Conservation (phyloP, 129 eudicot genomes). For the Rutidosis leptorrhynchoides region DNA sequence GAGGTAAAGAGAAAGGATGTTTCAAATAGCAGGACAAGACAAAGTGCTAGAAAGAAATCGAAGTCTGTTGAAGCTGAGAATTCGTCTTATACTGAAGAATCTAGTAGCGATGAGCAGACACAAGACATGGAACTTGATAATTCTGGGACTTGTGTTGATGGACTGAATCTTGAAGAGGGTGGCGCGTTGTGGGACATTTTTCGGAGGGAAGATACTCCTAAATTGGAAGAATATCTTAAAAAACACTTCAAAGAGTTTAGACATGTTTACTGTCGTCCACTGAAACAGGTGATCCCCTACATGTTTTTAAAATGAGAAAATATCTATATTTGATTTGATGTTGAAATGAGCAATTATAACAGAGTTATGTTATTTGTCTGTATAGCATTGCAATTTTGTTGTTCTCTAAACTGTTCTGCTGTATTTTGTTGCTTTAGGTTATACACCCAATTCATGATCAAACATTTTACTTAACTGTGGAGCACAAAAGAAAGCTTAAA, state of each 20-base stretch:
- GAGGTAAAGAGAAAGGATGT: constrained; percentile 7
- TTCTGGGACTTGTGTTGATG: constrained; percentile 22
- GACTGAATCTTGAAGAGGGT: constrained; percentile 35
- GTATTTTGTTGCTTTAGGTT: constrained; percentile 37
- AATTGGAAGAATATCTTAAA: constrained; percentile 52
- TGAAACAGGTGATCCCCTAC: constrained; percentile 36
- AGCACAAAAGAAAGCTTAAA: constrained; percentile 64
- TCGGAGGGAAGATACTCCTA: constrained; percentile 65
- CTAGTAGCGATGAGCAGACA: constrained; percentile 13
- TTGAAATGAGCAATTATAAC: neutral
- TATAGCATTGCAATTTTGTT: neutral
- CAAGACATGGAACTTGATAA: constrained; percentile 13
- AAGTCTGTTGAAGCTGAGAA: neutral
- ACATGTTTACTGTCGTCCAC: constrained; percentile 40
- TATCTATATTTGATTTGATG: neutral
- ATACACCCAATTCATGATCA: constrained; percentile 77
- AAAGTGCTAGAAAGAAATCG: constrained; percentile 5
- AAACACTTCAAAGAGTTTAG: constrained; percentile 58
- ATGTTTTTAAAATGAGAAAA: too few species aligned
- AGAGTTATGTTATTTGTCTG: neutral
- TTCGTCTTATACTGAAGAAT: constrained; percentile 13
- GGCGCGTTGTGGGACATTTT: constrained; percentile 80
- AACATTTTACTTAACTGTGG: constrained; percentile 47
- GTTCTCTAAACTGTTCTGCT: neutral
- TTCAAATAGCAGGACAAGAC: neutral